Evolutionary conservation across 148 eudicot species (phyloP).

Genomic region (Gaultheria prostrata): DNA sequence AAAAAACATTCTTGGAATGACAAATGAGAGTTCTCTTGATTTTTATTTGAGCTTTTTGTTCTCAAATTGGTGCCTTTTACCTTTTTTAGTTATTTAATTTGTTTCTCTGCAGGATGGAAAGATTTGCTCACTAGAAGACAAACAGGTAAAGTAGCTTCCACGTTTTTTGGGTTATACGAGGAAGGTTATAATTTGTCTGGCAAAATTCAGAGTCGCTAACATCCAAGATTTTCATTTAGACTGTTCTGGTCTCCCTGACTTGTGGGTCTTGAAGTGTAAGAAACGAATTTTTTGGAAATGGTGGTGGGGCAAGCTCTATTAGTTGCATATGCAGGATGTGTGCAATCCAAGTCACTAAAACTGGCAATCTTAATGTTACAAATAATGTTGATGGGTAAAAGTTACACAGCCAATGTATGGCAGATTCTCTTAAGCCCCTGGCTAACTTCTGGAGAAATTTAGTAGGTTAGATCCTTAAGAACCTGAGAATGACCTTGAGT

Average conservation of each 20-base stretch:
- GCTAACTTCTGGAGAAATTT: not conserved
- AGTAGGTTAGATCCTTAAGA: not conserved
- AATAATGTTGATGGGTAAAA: not conserved
- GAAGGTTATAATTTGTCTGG: not conserved
- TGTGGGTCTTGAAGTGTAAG: not conserved
- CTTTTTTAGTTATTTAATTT: not conserved
- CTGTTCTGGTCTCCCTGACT: not conserved
- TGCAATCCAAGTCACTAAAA: not conserved
- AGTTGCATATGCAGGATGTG: not conserved
- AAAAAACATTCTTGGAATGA: not conserved
- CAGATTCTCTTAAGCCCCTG: not conserved
- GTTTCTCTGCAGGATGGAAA: conserved; percentile 60
- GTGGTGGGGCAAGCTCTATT: not conserved
- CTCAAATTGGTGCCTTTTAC: not conserved
- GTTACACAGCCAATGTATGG: not conserved
- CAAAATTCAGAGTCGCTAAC: not conserved
- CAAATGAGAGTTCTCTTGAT: not conserved
- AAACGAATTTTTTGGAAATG: not conserved
- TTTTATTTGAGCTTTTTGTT: not conserved
- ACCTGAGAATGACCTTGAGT: not conserved
- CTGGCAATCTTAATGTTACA: not conserved
- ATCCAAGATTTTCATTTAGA: not conserved
- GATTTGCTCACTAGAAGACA: conserved; percentile 50
- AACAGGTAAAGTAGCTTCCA: conserved; percentile 53
- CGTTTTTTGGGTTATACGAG: not conserved